Percentiles rank a stretch among this genome's conserved stretches.
Evolutionary conservation across 345 rosid genomes (phyloP).

Genomic region (Firmiana major): DNA sequence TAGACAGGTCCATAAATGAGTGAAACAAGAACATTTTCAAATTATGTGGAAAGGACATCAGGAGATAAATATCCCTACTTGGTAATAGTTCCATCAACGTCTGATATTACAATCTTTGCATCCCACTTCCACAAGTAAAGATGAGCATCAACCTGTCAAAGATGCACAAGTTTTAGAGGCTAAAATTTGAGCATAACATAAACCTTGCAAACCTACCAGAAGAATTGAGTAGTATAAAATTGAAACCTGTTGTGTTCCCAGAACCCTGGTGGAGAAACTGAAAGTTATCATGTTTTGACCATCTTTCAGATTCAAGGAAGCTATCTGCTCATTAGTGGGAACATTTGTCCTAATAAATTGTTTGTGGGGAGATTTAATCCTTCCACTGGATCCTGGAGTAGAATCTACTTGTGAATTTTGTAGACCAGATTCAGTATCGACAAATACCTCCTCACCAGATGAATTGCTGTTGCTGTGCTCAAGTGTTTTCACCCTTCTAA

Average conservation of each 20-base stretch:
- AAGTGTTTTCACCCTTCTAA: conserved; percentile 73
- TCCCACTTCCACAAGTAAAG: conserved; percentile 95
- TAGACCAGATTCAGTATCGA: conserved; percentile 65
- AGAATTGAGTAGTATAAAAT: not conserved
- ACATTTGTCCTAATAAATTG: conserved; percentile 70
- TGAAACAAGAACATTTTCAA: not conserved
- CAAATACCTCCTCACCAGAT: conserved; percentile 72
- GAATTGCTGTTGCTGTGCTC: conserved; percentile 57
- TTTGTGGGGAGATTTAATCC: conserved; percentile 54
- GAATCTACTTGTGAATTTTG: conserved; percentile 35
- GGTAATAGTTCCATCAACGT: conserved; percentile 96
- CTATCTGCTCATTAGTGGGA: conserved; percentile 84
- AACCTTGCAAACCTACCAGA: not conserved
- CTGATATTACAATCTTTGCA: conserved; percentile 84
- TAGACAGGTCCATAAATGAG: not conserved
- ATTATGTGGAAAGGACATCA: not conserved
- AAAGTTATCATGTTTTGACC: conserved; percentile 84
- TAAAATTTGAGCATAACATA: not conserved
- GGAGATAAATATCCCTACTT: conserved; percentile 40
- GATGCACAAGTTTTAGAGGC: conserved; percentile 12
- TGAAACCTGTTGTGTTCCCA: conserved; percentile 81
- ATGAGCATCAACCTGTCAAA: conserved; percentile 80
- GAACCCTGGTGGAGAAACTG: conserved; percentile 84
- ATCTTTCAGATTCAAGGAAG: conserved; percentile 84
- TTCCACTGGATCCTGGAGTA: conserved; percentile 28